A percentile compares a stretch with the other conserved stretches of the same genome.
Evolutionary conservation across 2,329 filamentous ascomycete genomes (phyloP).

Genomic region (Trichoderma polysporum): DNA sequence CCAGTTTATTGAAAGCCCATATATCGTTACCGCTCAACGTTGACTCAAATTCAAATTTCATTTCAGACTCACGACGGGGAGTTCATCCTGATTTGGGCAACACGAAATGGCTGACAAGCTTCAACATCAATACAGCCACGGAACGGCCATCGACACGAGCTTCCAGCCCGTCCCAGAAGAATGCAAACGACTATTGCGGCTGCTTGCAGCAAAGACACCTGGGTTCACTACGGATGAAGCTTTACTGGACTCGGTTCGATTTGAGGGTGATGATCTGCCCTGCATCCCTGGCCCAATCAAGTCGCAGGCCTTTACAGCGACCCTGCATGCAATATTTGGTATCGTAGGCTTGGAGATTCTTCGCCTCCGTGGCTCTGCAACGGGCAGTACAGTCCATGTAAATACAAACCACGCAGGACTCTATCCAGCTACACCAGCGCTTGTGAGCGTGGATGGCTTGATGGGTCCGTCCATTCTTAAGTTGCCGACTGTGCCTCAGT

Average conservation of each 20-base stretch:
- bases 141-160: conserved; percentile 29
- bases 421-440: conserved; percentile 26
- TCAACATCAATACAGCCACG: neutral
- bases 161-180: conserved; percentile 33
- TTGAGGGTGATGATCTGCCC: conserved; percentile 33
- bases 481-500: neutral
- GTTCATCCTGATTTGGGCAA: too few relatives aligned
- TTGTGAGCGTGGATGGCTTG: conserved; percentile 11
- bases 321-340: conserved; percentile 37
- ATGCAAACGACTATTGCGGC: conserved; percentile 33
- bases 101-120: too few relatives aligned
- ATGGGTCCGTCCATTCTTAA: neutral
- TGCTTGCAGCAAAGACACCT: conserved; percentile 33
- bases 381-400: conserved; percentile 32
- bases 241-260: conserved; percentile 32
- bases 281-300: conserved; percentile 39
- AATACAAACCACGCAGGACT: conserved; percentile 42
- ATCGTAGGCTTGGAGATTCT: conserved; percentile 28
- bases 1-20: too few relatives aligned
- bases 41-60: too few relatives aligned
- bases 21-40: too few relatives aligned
- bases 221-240: conserved; percentile 35
- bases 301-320: conserved; percentile 33
- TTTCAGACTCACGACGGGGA: too few relatives aligned
- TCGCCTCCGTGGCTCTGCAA: too few relatives aligned